A percentile compares a stretch with the other conserved stretches of the same genome.
Evolutionary conservation across 2,329 filamentous ascomycete species (phyloP).

Genomic region (Aspergillus ochraceus): DNA sequence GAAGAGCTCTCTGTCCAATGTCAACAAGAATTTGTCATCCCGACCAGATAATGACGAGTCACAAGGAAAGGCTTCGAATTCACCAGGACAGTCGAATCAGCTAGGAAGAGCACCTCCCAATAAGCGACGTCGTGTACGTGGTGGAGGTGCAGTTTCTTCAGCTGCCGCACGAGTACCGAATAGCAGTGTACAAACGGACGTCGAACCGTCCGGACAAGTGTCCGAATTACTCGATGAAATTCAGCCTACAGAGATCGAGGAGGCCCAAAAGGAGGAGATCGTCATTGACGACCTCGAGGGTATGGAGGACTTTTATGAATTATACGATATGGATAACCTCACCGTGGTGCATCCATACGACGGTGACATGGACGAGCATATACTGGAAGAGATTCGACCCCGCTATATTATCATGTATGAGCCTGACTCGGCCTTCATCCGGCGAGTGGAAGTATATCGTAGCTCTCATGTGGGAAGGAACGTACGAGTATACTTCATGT

Average conservation of each 20-base stretch:
- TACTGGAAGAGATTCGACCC: constrained; percentile 91
- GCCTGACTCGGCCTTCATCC: constrained; percentile 89
- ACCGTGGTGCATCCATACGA: constrained; percentile 91
- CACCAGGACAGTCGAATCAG: constrained; percentile 18
- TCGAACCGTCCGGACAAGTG: constrained; percentile 77
- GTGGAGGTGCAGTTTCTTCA: constrained; percentile 65
- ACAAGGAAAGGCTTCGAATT: constrained; percentile 22
- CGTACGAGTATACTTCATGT: constrained; percentile 93
- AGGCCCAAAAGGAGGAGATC: constrained; percentile 67
- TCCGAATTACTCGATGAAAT: constrained; percentile 80
- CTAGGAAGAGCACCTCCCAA: constrained; percentile 72
- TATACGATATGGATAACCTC: constrained; percentile 88
- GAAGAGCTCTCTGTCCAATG: constrained; percentile 85
- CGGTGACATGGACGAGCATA: constrained; percentile 90
- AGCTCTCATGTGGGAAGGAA: constrained; percentile 88
- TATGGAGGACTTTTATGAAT: constrained; percentile 87
- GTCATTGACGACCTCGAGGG: constrained; percentile 78
- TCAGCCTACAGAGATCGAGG: constrained; percentile 74
- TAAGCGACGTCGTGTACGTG: constrained; percentile 81
- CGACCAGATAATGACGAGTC: constrained; percentile 27
- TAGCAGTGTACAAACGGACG: constrained; percentile 72
- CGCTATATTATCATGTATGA: constrained; percentile 99
- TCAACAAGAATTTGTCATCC: constrained; percentile 58
- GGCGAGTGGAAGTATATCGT: constrained; percentile 90
- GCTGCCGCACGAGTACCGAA: constrained; percentile 66